Evolutionary conservation across 1,284 basidiomycete genomes (phyloP), one percentile per base, ranked within the genome.

Genomic region (Ganoderma meredithae): DNA sequence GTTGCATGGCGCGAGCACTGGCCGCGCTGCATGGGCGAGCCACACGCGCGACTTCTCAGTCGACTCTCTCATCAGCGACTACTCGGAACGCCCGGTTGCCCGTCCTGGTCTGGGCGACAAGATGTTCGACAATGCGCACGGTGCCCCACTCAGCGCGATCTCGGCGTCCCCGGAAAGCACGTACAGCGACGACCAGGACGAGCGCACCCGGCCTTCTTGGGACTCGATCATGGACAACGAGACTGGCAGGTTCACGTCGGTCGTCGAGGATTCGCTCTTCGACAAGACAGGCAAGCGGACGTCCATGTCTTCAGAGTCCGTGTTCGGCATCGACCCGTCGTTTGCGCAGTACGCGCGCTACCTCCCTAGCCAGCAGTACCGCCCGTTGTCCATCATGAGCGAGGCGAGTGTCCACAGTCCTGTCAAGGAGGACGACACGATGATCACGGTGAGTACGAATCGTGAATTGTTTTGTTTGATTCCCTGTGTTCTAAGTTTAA

Each of bases 71-170:
- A 79, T 84, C 72, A 95, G 92, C 66, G 87, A 90, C 64, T 86
- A 86, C 70, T 90, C 90, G 2, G 83, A 81, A 2, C 79, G 82
- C 70, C 83, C 85, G 12, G 77, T 93, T 3, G 89, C 84, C 2
- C 85, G 94, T 25, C 94, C 94, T 1, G 93, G 90, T 1, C 79
- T 96, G 2, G 94, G 95, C 0, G 95, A 95, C 76, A 94, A 95
- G 83, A 95, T 96, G 94, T 94, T 96, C 74, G 88, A 92, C 39
- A 82, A 80, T 8, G 89, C 90, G 60, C 84, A 83, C 53, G 86
- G 85, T 3, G 83, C 86, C 66, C 87, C 90, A 0, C 82, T 95
- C 36, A 78, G 84, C 0, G 83, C 91, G 0, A 94, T 95, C 72
- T 86, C 89, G 0, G 92, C 87, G 0, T 93, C 91, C 0, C 91